Conservation (phyloP, 1,284 basidiomycete genomes). For the Sporisorium scitamineum region DNA sequence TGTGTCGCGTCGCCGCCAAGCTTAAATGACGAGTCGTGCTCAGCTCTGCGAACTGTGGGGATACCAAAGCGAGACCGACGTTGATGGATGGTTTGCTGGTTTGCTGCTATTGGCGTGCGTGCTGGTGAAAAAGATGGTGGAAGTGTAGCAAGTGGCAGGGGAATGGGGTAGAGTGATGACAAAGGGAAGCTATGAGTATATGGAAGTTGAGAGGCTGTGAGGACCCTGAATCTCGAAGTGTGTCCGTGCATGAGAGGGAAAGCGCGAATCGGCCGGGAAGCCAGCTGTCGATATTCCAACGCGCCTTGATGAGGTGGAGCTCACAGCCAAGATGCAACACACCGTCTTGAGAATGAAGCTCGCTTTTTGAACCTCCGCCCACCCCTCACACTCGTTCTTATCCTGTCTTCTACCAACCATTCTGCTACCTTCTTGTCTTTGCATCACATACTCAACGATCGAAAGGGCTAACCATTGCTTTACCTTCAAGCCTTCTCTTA, state of each 20-base stretch:
- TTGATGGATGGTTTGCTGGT: not conserved
- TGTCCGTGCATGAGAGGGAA: not conserved
- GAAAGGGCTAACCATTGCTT: not conserved
- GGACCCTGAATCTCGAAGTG: constrained; percentile 13
- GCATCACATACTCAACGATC: not conserved
- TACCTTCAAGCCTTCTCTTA: not conserved
- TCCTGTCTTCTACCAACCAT: not conserved
- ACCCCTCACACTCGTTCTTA: not conserved
- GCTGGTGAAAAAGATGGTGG: too few species aligned
- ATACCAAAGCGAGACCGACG: too few species aligned
- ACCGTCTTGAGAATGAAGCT: not conserved
- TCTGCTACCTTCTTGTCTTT: not conserved
- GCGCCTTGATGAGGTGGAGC: constrained; percentile 22
- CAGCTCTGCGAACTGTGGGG: too few species aligned
- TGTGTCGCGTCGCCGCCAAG: not conserved
- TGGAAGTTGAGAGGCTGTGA: not conserved
- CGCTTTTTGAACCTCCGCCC: not conserved
- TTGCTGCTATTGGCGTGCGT: not conserved
- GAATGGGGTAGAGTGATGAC: not conserved
- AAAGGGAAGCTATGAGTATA: constrained; percentile 6
- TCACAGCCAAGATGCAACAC: constrained; percentile 4
- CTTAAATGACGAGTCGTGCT: too few species aligned
- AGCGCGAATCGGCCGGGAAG: constrained; percentile 16
- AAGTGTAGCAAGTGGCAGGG: not conserved
- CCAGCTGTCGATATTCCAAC: not conserved